Percentiles rank a stretch among this genome's conserved stretches.
Conservation (phyloP, 768 basidiomycete species). For the Hysterangium stoloniferum region DNA sequence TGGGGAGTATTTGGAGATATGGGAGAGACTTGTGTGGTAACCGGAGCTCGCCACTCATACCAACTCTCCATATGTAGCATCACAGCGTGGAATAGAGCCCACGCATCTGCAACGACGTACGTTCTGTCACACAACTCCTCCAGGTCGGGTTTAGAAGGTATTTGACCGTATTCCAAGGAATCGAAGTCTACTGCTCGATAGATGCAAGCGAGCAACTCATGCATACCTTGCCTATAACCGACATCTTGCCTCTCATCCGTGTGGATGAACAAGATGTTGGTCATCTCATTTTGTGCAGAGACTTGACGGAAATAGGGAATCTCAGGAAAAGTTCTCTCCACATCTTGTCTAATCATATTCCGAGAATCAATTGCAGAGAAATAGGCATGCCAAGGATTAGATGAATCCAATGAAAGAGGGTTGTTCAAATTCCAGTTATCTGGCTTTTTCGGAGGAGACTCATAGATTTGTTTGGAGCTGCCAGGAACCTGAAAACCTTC, state of each 20-base stretch:
- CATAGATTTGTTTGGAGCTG: slow-evolving; percentile 27
- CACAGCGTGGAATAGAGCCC: slow-evolving; percentile 68
- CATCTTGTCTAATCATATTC: slow-evolving; percentile 87
- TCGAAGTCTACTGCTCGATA: slow-evolving; percentile 82
- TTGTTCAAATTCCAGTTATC: slow-evolving; percentile 65
- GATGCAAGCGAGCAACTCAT: slow-evolving; percentile 86
- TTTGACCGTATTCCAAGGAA: slow-evolving; percentile 39
- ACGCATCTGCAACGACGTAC: slow-evolving; percentile 83
- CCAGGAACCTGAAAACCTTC: slow-evolving; percentile 56
- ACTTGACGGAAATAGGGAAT: slow-evolving; percentile 79
- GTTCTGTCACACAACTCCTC: slow-evolving; percentile 54
- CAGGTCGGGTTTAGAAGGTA: slow-evolving; percentile 30
- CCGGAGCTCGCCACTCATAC: slow-evolving; percentile 43
- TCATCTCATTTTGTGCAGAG: slow-evolving; percentile 70
- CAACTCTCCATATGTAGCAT: slow-evolving; percentile 79
- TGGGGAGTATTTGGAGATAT: background rate
- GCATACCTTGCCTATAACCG: slow-evolving; percentile 98
- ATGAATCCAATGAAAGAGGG: slow-evolving; percentile 36
- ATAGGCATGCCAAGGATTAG: slow-evolving; percentile 97
- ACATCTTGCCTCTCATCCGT: slow-evolving; percentile 70
- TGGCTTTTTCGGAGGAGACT: slow-evolving; percentile 15
- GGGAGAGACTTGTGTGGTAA: slow-evolving; percentile 20
- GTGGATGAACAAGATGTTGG: slow-evolving; percentile 83
- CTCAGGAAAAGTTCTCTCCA: slow-evolving; percentile 97
- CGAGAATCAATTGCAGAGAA: slow-evolving; percentile 84